Evolutionary conservation across 2,329 filamentous ascomycete species (phyloP).

Genomic region (Harringtonia aguacate): DNA sequence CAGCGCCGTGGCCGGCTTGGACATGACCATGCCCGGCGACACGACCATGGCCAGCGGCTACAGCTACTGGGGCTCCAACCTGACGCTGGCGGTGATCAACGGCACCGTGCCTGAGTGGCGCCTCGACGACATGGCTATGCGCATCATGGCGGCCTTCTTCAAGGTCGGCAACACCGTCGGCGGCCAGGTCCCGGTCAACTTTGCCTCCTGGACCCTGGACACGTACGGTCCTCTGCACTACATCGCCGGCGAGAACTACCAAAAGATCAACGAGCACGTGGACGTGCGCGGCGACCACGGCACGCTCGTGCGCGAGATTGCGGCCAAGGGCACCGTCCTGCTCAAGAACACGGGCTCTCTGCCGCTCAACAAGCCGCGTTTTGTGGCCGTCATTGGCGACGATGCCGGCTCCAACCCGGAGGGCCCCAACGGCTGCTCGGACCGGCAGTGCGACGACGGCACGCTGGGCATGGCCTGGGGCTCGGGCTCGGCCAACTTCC

Average conservation of each 20-base stretch:
- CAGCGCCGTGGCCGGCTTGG: constrained; percentile 60
- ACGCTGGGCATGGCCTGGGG: constrained; percentile 72
- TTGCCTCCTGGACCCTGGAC: constrained; percentile 76
- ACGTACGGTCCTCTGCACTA: constrained; percentile 61
- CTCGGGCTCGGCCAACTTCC: constrained; percentile 61
- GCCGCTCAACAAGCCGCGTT: constrained; percentile 68
- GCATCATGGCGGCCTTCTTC: constrained; percentile 65
- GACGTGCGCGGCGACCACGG: constrained; percentile 74
- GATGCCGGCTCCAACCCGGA: constrained; percentile 66
- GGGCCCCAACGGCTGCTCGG: constrained; percentile 69
- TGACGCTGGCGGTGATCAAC: constrained; percentile 81
- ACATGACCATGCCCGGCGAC: constrained; percentile 88
- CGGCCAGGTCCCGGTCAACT: constrained; percentile 54
- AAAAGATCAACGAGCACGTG: constrained; percentile 68
- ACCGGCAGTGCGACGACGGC: constrained; percentile 51
- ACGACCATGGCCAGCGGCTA: constrained; percentile 53
- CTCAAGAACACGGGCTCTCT: constrained; percentile 74
- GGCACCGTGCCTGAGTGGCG: constrained; percentile 81
- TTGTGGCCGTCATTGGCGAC: constrained; percentile 68
- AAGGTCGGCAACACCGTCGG: constrained; percentile 49
- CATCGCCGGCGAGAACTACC: constrained; percentile 41
- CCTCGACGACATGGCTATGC: constrained; percentile 82
- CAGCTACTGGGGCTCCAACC: constrained; percentile 50
- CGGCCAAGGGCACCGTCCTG: constrained; percentile 72
- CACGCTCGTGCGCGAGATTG: constrained; percentile 62